Conservation (phyloP, 2,329 filamentous ascomycete genomes). For the Clonostachys byssicola region DNA sequence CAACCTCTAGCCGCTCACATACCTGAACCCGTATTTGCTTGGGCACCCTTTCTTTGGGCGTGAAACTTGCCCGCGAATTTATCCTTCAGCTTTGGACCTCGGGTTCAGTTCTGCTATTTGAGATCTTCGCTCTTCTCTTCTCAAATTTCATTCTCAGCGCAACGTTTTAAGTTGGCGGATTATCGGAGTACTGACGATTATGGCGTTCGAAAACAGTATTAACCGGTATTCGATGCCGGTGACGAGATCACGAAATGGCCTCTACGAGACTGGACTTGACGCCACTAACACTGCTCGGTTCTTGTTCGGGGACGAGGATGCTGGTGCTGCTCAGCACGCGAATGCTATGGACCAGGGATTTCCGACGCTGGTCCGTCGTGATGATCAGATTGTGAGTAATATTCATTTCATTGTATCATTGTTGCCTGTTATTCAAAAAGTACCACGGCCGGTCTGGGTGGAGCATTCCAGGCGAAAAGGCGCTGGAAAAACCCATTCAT, state of each 20-base stretch:
- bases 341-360: slow-evolving; percentile 77
- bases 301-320: slow-evolving; percentile 73
- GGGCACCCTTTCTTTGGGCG: too few species aligned
- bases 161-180: too few species aligned
- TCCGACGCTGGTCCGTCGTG: slow-evolving; percentile 72
- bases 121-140: too few species aligned
- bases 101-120: too few species aligned
- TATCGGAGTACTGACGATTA: neutral
- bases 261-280: slow-evolving; percentile 68
- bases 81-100: too few species aligned
- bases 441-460: too few species aligned
- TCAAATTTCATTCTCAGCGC: too few species aligned
- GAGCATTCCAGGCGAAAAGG: too few species aligned
- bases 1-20: too few species aligned
- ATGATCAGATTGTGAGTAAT: slow-evolving; percentile 48
- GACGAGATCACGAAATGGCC: slow-evolving; percentile 62
- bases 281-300: slow-evolving; percentile 83
- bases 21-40: too few species aligned
- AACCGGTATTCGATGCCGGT: slow-evolving; percentile 96
- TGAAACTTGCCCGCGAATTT: too few species aligned
- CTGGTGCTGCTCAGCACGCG: slow-evolving; percentile 2
- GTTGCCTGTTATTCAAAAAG: neutral
- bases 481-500: too few species aligned
- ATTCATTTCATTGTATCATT: slow-evolving; percentile 3
- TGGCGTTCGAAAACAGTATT: slow-evolving; percentile 45